These are phyloP conservation scores for Komagataella populi DNA, from an alignment of 805 yeast species.

Conservation along the genomic window DNA sequence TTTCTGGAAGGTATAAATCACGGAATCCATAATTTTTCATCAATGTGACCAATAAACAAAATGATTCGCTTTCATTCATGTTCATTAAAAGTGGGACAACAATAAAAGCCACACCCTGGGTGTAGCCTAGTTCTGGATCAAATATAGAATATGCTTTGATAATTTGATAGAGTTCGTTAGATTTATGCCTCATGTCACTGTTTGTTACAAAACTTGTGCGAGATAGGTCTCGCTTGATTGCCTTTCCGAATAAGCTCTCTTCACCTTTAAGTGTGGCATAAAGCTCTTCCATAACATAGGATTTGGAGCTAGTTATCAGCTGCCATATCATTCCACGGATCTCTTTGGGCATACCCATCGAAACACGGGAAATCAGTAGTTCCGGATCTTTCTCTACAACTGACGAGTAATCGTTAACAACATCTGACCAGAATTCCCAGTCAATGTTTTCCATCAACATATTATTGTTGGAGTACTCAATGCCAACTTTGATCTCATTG, in stretches of 20 bases:
- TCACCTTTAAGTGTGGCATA: slow-evolving; percentile 33
- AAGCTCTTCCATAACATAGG: slow-evolving; percentile 44
- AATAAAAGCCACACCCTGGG: slow-evolving; percentile 96
- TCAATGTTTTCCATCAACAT: slow-evolving; percentile 30
- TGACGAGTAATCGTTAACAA: slow-evolving; percentile 62
- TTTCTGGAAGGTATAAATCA: slow-evolving; percentile 67
- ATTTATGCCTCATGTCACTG: slow-evolving; percentile 37
- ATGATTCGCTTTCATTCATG: slow-evolving; percentile 74
- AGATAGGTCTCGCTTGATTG: slow-evolving; percentile 69
- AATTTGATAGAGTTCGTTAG: slow-evolving; percentile 55
- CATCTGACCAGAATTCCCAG: slow-evolving; percentile 82
- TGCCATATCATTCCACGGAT: slow-evolving; percentile 92
- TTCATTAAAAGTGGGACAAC: slow-evolving; percentile 75
- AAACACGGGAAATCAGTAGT: slow-evolving; percentile 44
- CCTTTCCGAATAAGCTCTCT: slow-evolving; percentile 52
- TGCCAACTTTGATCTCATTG: slow-evolving; percentile 34
- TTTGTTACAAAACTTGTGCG: slow-evolving; percentile 73
- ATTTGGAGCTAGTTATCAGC: slow-evolving; percentile 67
- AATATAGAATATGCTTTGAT: slow-evolving; percentile 74
- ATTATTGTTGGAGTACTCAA: slow-evolving; percentile 21
- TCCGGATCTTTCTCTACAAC: slow-evolving; percentile 52
- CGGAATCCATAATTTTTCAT: slow-evolving; percentile 82
- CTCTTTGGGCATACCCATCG: slow-evolving; percentile 72
- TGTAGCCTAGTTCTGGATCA: slow-evolving; percentile 92
- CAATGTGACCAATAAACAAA: slow-evolving; percentile 63